Evolutionary conservation across 2,329 filamentous ascomycete species (phyloP).

Genomic region (Ophiostoma triangulosporum): DNA sequence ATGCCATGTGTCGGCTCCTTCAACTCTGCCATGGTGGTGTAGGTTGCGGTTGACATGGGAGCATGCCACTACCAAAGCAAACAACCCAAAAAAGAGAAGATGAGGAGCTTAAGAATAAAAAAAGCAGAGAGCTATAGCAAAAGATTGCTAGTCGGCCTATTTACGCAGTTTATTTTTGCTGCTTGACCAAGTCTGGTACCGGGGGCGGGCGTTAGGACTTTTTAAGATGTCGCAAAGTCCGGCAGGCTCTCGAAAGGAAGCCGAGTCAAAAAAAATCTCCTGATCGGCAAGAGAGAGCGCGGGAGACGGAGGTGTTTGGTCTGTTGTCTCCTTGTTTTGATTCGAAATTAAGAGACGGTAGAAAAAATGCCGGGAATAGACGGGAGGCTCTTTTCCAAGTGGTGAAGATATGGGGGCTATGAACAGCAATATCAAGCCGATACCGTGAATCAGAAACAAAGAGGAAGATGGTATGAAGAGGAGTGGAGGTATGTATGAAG

Average conservation of each 20-base stretch:
- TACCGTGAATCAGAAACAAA: background rate
- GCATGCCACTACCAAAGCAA: slow-evolving; percentile 26
- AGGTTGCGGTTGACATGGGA: slow-evolving; percentile 49
- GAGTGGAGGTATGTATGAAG: slow-evolving; percentile 2
- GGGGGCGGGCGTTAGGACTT: background rate
- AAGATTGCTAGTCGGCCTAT: background rate
- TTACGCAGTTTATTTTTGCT: background rate
- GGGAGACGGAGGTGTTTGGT: background rate
- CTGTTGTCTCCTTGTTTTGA: slow-evolving; percentile 7
- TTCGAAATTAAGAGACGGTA: slow-evolving; percentile 4
- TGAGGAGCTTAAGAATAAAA: background rate
- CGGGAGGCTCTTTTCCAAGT: background rate
- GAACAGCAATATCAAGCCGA: background rate
- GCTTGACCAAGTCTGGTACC: background rate
- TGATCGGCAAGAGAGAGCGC: background rate
- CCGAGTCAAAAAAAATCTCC: background rate
- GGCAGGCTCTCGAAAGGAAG: background rate
- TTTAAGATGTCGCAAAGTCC: background rate
- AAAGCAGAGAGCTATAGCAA: background rate
- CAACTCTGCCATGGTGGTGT: slow-evolving; percentile 50
- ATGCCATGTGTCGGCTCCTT: slow-evolving; percentile 46
- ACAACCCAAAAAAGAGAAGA: background rate
- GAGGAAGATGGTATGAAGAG: background rate
- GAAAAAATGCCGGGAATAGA: background rate
- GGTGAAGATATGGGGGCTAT: background rate